phyloP scores from a whole-genome alignment of 768 basidiomycete species.

The Fistulinella prunicolor region DNA sequence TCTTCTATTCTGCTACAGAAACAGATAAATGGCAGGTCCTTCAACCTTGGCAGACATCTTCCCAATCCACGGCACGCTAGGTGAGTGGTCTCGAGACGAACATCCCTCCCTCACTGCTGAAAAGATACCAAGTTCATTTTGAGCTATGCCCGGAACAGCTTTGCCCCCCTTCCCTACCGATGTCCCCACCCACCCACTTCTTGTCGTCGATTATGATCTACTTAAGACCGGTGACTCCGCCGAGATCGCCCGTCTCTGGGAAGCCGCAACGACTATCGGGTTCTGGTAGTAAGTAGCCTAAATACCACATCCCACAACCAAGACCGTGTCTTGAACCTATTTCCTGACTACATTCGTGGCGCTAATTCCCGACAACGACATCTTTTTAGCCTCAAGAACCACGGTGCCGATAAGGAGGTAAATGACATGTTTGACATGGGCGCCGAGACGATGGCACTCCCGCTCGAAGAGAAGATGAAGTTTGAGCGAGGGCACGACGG shows the following conservation, averaged over 20 bases:
- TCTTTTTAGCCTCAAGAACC: slow-evolving; percentile 40
- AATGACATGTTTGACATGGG: slow-evolving; percentile 43
- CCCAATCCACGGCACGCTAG: no score
- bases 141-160: slow-evolving; percentile 32
- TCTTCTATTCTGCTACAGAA: no score
- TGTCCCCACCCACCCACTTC: slow-evolving; percentile 42
- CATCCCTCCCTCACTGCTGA: background rate
- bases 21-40: no score
- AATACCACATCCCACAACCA: background rate
- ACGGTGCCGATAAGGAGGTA: slow-evolving; percentile 36
- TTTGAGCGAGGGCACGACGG: slow-evolving; percentile 44
- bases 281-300: slow-evolving; percentile 50
- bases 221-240: slow-evolving; percentile 32
- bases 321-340: background rate
- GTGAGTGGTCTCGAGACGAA: no score
- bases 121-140: background rate
- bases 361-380: background rate
- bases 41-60: no score
- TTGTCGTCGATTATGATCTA: slow-evolving; percentile 43
- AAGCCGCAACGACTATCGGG: slow-evolving; percentile 46
- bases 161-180: slow-evolving; percentile 44
- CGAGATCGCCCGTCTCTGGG: slow-evolving; percentile 44
- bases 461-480: slow-evolving; percentile 40
- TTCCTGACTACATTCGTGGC: background rate
- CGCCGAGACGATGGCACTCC: slow-evolving; percentile 38